These are phyloP conservation scores for Astrothelium macrocarpum DNA, from an alignment of 495 filamentous ascomycete species.

Conservation along the genomic window DNA sequence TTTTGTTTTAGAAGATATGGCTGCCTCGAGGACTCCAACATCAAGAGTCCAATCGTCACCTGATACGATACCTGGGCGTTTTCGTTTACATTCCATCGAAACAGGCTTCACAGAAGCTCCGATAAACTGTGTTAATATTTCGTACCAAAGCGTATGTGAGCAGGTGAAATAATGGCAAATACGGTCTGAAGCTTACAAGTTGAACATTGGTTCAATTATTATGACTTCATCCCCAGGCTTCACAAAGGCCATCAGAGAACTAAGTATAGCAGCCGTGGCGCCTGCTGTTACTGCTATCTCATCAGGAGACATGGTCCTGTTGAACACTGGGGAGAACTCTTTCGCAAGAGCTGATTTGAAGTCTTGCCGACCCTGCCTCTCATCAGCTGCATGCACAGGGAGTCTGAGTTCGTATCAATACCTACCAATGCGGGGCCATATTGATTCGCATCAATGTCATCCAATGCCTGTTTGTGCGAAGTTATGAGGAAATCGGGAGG, in stretches of 20 bases:
- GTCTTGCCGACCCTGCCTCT: conserved; percentile 4
- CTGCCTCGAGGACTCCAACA: not conserved
- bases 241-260: conserved; percentile 12
- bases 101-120: no score
- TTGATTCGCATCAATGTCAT: conserved; percentile 15
- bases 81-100: no score
- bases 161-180: no score
- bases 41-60: conserved; percentile 8
- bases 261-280: conserved; percentile 10
- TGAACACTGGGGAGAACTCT: conserved; percentile 6
- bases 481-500: conserved; percentile 14
- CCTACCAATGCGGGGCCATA: conserved; percentile 9
- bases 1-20: conserved; percentile 4
- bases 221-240: conserved; percentile 17
- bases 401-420: no score
- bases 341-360: conserved; percentile 7
- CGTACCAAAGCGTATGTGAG: no score
- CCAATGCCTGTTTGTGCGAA: conserved; percentile 12
- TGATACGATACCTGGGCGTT: not conserved
- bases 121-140: no score
- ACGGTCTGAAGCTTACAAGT: conserved; percentile 6
- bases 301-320: conserved; percentile 7
- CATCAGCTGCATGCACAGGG: not conserved
- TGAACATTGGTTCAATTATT: conserved; percentile 15
- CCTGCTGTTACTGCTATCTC: conserved; percentile 12